Conservation (phyloP, 176 grass and related monocot genomes). For the Aegilops longissima region DNA sequence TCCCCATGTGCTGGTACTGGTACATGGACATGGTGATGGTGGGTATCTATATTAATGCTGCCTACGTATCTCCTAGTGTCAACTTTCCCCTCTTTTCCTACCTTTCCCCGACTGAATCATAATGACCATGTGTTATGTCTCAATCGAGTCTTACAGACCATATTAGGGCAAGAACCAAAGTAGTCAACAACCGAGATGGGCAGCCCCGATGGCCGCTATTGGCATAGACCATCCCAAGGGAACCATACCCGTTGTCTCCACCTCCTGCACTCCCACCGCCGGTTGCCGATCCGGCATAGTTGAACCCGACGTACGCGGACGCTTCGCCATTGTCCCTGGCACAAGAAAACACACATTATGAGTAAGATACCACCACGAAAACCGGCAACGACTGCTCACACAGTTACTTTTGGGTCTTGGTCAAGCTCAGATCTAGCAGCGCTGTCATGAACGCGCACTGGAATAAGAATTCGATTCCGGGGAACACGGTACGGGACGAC, state of each 20-base stretch:
- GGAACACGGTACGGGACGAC: slow-evolving; percentile 2
- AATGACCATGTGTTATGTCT: neutral
- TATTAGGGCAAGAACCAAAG: slow-evolving; percentile 9
- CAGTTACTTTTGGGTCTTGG: neutral
- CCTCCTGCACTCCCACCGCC: neutral
- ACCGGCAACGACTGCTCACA: neutral
- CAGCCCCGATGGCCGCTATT: slow-evolving; percentile 15
- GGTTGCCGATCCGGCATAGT: slow-evolving; percentile 45
- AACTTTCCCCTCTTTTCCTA: slow-evolving; percentile 9
- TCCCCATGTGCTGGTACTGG: slow-evolving; percentile 5
- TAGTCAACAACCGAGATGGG: neutral
- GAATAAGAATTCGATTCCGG: slow-evolving; percentile 36
- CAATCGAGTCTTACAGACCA: slow-evolving; percentile 28
- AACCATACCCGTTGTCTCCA: slow-evolving; percentile 30
- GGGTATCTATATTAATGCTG: neutral
- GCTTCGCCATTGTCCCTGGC: slow-evolving; percentile 52
- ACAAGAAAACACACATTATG: neutral
- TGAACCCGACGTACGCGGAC: slow-evolving; percentile 25
- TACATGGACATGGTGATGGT: slow-evolving; percentile 16
- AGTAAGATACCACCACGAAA: neutral
- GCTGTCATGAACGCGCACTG: neutral
- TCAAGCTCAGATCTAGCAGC: slow-evolving; percentile 31
- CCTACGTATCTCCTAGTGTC: slow-evolving; percentile 8
- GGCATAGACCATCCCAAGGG: slow-evolving; percentile 58
- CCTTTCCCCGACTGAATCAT: slow-evolving; percentile 35